Conservation (phyloP, 257 asterid species). For the Sherardia arvensis region DNA sequence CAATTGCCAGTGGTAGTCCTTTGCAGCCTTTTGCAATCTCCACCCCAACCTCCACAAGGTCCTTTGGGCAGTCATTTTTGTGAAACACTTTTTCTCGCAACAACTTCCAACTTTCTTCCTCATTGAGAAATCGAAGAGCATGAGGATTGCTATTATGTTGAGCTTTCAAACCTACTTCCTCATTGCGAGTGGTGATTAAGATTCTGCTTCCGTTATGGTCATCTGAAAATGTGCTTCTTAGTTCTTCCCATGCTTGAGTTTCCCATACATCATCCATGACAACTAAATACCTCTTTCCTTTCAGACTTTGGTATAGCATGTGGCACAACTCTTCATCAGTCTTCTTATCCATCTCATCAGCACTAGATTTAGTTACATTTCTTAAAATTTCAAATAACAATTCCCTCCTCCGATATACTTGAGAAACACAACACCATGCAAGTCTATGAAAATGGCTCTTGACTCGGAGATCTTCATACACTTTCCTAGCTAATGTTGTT, state of each 20-base stretch:
- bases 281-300: constrained; percentile 3
- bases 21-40: constrained; percentile 4
- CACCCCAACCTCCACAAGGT: neutral
- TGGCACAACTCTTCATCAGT: neutral
- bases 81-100: constrained; percentile 3
- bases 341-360: neutral
- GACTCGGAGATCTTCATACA: neutral
- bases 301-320: neutral
- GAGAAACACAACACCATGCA: constrained; percentile 12
- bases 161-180: constrained; percentile 1
- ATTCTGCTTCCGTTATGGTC: constrained; percentile 10
- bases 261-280: constrained; percentile 19
- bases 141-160: neutral
- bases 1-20: constrained; percentile 11
- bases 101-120: constrained; percentile 15
- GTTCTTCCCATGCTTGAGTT: constrained; percentile 5
- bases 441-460: neutral
- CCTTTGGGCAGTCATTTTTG: constrained; percentile 4
- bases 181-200: constrained; percentile 1
- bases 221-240: constrained; percentile 2
- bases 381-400: neutral
- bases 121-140: neutral
- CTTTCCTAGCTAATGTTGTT: neutral
- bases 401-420: neutral
- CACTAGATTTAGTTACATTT: neutral